phyloP scores from a whole-genome alignment of 495 filamentous ascomycete genomes.

The Hypoxylon fragiforme region DNA sequence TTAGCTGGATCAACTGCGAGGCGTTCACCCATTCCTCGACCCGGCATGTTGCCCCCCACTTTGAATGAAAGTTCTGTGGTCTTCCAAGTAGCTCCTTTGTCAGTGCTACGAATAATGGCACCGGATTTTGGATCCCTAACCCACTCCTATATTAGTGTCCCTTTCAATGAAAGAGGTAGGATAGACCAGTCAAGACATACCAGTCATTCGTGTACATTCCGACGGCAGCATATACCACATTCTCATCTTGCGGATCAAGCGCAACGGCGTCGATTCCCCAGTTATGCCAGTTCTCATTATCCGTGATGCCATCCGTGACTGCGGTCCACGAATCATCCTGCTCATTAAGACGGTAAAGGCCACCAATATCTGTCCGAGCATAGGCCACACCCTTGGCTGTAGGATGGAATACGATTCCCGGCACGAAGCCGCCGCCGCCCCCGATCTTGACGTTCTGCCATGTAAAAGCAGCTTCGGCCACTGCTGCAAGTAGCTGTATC shows the following conservation, averaged over 20 bases:
- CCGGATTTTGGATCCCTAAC: slow-evolving; percentile 58
- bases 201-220: slow-evolving; percentile 63
- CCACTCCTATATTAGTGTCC: not conserved
- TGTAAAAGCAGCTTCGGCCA: slow-evolving; percentile 40
- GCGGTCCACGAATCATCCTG: slow-evolving; percentile 60
- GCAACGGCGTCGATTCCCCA: slow-evolving; percentile 65
- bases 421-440: slow-evolving; percentile 64
- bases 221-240: slow-evolving; percentile 59
- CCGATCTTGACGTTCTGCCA: slow-evolving; percentile 55
- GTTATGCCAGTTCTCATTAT: slow-evolving; percentile 55
- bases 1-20: slow-evolving; percentile 63
- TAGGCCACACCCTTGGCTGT: slow-evolving; percentile 60
- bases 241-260: slow-evolving; percentile 56
- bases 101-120: slow-evolving; percentile 53
- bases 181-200: slow-evolving; percentile 26
- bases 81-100: slow-evolving; percentile 56
- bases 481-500: slow-evolving; percentile 40
- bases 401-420: slow-evolving; percentile 63
- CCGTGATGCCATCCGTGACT: slow-evolving; percentile 55
- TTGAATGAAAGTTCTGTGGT: slow-evolving; percentile 57
- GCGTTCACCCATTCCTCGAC: slow-evolving; percentile 65
- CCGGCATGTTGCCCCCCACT: slow-evolving; percentile 67
- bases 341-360: slow-evolving; percentile 59
- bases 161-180: not conserved
- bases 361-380: slow-evolving; percentile 65